Conservation (phyloP, 495 filamentous ascomycete species). For the Penicillium pancosmium region DNA sequence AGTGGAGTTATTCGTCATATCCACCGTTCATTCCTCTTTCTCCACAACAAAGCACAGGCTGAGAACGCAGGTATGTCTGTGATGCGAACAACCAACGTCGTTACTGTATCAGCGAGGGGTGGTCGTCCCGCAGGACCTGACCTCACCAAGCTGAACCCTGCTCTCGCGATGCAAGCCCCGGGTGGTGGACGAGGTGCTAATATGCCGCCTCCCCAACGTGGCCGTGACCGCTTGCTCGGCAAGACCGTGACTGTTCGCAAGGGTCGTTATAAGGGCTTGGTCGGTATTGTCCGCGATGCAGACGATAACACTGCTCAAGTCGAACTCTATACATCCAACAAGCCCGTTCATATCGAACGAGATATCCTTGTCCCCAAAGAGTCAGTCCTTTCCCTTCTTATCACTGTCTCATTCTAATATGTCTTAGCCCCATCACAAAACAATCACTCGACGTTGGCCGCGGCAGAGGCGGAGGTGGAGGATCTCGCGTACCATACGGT, state of each 20-base stretch:
- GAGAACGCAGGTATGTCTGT: constrained; percentile 93
- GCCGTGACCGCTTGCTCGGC: constrained; percentile 82
- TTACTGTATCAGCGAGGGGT: constrained; percentile 88
- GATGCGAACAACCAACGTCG: constrained; percentile 79
- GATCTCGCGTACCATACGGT: constrained; percentile 50
- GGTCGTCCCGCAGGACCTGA: constrained; percentile 75
- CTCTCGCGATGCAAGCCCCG: constrained; percentile 60
- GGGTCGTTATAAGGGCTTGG: constrained; percentile 86
- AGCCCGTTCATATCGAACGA: constrained; percentile 79
- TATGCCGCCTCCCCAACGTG: constrained; percentile 80
- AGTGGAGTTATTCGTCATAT: constrained; percentile 91
- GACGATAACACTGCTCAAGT: constrained; percentile 82
- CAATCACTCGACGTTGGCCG: constrained; percentile 68
- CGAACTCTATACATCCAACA: constrained; percentile 90
- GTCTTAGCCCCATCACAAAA: constrained; percentile 63
- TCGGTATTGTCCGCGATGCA: constrained; percentile 94
- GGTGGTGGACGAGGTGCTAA: constrained; percentile 37
- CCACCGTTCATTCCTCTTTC: constrained; percentile 83
- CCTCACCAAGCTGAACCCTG: constrained; percentile 90
- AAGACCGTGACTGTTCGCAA: constrained; percentile 85
- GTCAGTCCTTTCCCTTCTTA: constrained; percentile 42
- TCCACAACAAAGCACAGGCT: constrained; percentile 77
- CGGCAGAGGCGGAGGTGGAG: constrained; percentile 42
- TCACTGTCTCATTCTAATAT: constrained; percentile 25
- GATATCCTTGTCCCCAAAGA: constrained; percentile 80